phyloP scores from a whole-genome alignment of 2,329 filamentous ascomycete genomes.

The Phoma sp. region DNA sequence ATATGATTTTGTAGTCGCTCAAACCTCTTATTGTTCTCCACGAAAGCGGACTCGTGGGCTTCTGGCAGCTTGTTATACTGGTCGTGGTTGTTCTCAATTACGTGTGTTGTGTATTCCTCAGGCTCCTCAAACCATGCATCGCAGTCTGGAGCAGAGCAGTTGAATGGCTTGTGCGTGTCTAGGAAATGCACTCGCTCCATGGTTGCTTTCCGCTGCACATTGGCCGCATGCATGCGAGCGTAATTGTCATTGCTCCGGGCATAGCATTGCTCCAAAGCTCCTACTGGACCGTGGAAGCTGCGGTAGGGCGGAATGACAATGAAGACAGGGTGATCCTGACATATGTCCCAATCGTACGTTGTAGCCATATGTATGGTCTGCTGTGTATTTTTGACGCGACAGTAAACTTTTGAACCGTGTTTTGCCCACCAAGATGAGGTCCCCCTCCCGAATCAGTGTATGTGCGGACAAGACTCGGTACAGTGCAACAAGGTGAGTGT shows the following conservation, averaged over 20 bases:
- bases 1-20: constrained; percentile 1
- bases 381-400: background rate
- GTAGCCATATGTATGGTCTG: background rate
- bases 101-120: constrained; percentile 6
- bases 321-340: background rate
- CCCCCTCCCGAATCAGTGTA: no score
- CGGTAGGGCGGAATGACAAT: background rate
- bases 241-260: background rate
- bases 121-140: background rate
- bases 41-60: background rate
- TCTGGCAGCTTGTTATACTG: background rate
- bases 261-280: background rate
- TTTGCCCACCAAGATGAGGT: no score
- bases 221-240: background rate
- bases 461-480: no score
- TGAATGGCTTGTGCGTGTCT: background rate
- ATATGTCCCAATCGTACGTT: background rate
- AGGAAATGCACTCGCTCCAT: constrained; percentile 1
- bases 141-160: background rate
- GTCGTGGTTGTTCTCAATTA: background rate
- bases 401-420: no score
- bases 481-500: no score
- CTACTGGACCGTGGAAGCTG: background rate
- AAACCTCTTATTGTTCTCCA: constrained; percentile 14
- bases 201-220: background rate